A percentile compares a stretch with the other conserved stretches of the same genome.
Conservation (phyloP, 106 monocot species). For the Platanthera guangdongensis region DNA sequence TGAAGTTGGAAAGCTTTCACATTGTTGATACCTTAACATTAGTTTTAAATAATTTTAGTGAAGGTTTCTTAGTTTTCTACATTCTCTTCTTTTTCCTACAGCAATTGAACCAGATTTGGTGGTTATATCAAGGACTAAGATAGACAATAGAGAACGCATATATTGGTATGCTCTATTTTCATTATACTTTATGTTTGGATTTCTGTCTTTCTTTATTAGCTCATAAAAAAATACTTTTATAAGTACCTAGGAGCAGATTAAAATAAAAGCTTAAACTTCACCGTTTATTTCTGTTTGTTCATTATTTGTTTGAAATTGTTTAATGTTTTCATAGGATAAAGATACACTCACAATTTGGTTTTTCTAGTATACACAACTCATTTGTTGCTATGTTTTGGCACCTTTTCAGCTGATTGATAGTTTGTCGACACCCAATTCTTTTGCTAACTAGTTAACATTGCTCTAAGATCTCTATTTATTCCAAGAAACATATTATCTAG, state of each 20-base stretch:
- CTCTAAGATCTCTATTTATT: not conserved
- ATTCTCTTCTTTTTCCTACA: slow-evolving; percentile 5
- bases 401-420: not conserved
- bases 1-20: not conserved
- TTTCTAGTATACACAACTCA: not conserved
- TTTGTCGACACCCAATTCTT: not conserved
- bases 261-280: not conserved
- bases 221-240: not conserved
- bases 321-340: not conserved
- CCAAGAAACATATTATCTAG: not conserved
- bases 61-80: not conserved
- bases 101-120: not conserved
- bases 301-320: not conserved
- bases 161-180: slow-evolving; percentile 3
- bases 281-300: not conserved
- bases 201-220: not conserved
- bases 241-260: not conserved
- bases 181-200: not conserved
- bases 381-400: no score
- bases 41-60: not conserved
- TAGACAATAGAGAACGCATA: slow-evolving; percentile 3
- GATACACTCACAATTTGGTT: not conserved
- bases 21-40: not conserved
- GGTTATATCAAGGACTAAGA: not conserved
- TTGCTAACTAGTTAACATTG: not conserved